Evolutionary conservation across 225 moss, liverwort and hornwort species (phyloP), one percentile per base, ranked within the genome.

Genomic region (Polytrichum commune): DNA sequence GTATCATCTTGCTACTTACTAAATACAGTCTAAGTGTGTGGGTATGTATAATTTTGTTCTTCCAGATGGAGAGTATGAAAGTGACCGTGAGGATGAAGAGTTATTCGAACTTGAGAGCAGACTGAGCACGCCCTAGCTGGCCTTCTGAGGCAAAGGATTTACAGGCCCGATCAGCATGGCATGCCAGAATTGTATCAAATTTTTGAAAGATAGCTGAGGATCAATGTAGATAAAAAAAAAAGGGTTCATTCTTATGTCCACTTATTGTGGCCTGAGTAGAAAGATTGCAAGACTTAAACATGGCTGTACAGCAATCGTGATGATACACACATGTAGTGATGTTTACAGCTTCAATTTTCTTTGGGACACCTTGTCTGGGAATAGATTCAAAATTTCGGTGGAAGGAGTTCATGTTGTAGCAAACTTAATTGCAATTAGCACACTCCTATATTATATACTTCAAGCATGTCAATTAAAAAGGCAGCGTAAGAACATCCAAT

Each of bases 71-170:
- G 86, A 86, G 66, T 81, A 83, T 60, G 86, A 86, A 58, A 86
- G 86, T 20, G 86, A 86, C 19, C 83, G 74, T 65, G 86, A 86
- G 53, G 86, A 86, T 26, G 86, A 86, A 74, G 86, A 86, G 74
- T 72, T 86, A 63, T 86, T 83, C 19, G 86, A 86, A 69, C 83
- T 86, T n/a, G 86, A 86, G 78, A 81, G 81, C 81, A 86, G 86
- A 72, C 76, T 86, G 86, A 81, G 78, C 81, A 83, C 83, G 57
- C 83, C 86, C 24, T 83, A 86, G 71, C 38, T 55, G 23, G 29
- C 26, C 26, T 38, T 67, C 55, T 46, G 71, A 73, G 60, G 66
- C 29, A 35, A 35, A 60, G 64, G 55, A 27, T 10, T 60, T 19
- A 67, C 33, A 78, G 29, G 25, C 19, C 57, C 25, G 28, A 69